phyloP scores from a whole-genome alignment of 73 alveolate genomes.

The Urostyla sp. region DNA sequence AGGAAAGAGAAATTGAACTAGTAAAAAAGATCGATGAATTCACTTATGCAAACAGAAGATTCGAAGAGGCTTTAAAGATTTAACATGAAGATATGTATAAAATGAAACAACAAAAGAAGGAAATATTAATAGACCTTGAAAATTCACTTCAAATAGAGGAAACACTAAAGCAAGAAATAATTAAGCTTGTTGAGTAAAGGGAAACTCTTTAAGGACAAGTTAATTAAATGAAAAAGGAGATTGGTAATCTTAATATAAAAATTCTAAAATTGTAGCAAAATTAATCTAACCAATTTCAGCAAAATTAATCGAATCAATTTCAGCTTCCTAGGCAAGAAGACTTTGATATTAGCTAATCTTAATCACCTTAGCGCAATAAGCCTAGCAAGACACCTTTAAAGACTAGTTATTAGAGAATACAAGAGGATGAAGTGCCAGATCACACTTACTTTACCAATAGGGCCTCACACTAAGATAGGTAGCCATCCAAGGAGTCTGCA shows the following conservation, averaged over 20 bases:
- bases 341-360: not conserved
- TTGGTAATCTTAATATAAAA: conserved; percentile 1
- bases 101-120: not conserved
- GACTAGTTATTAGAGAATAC: no score
- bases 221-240: not conserved
- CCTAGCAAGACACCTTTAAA: no score
- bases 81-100: conserved; percentile 33
- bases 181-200: not conserved
- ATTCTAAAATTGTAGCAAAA: not conserved
- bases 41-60: not conserved
- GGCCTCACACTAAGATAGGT: not conserved
- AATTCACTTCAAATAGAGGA: not conserved
- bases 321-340: not conserved
- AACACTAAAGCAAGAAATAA: not conserved
- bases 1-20: conserved; percentile 9
- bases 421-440: conserved; percentile 2
- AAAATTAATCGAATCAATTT: not conserved
- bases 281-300: not conserved
- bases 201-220: conserved; percentile 1
- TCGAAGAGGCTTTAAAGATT: not conserved
- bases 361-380: no score
- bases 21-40: conserved; percentile 3
- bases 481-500: not conserved
- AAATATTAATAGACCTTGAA: not conserved
- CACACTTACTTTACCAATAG: not conserved